Evolutionary conservation across 1,284 basidiomycete genomes (phyloP), one percentile per base, ranked within the genome.

Genomic region (Ceratobasidium sp.): DNA sequence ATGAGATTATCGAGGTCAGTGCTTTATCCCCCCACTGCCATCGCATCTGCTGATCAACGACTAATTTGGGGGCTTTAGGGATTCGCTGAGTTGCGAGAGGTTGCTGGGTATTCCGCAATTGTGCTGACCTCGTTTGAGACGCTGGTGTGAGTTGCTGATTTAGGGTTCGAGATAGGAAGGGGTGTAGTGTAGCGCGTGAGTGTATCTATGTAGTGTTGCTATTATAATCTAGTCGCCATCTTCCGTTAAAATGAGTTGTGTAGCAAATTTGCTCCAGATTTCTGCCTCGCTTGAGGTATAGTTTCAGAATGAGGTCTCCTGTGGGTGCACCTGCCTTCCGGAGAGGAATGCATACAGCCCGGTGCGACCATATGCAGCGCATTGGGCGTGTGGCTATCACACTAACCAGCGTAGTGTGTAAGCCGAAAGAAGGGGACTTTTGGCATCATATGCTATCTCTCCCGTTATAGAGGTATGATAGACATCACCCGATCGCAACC

Each of bases 1-100:
- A 95, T 82, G 92, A 93, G 81, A 85, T 95, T 78, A 88, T 95
- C 31, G 94, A 96, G 83, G 93, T 94, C 81, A 81, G 92, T 80
- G 3, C 36, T 19, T 56, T 47, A 24, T 45, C 51, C n/a, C 17
- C 15, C 27, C 19, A 44, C 36, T 41, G 6, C 36, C 36, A 41
- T 41, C 36, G 29, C 33, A 33, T 22, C 29, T 22, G 59, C n/a
- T 22, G 31, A 63, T 72, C 19, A 8, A 3, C 11, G 9, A 45
- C 33, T 27, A 15, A 27, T 44, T 36, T 51, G 22, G 45, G 31
- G 27, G 48, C 24, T 27, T 82, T 69, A 86, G 85, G 83, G 83
- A 19, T 76, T 87, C 57, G 81, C 83, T 76, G 83, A 84, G 2
- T 78, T 85, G 41, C 83, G 83, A 64, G 87, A 88, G 77, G 81